Evolutionary conservation across 2,329 filamentous ascomycete genomes (phyloP).

Genomic region (Claviceps digitariae): DNA sequence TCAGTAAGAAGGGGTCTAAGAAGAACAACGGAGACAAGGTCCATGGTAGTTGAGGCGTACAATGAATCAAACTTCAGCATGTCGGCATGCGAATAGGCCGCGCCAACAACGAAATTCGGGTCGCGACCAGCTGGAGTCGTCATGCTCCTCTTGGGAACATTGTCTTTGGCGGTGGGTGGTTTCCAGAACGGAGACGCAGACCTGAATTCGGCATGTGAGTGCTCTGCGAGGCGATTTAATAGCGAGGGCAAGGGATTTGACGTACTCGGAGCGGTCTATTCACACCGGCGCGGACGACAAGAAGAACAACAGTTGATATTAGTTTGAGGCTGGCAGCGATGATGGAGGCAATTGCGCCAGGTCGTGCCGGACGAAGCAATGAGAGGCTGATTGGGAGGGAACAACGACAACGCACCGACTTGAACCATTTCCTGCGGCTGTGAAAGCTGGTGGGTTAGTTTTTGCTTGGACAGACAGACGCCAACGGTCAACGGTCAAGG

Average conservation of each 20-base stretch:
- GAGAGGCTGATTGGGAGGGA: neutral
- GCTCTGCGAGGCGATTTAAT: constrained; percentile 13
- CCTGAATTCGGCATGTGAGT: constrained; percentile 30
- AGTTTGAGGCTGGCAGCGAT: neutral
- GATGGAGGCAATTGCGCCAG: neutral
- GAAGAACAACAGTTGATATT: constrained; percentile 7
- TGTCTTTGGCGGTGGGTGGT: constrained; percentile 42
- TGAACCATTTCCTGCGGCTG: constrained; percentile 89
- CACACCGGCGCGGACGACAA: constrained; percentile 5
- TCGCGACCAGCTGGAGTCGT: constrained; percentile 34
- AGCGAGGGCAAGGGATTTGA: constrained; percentile 10
- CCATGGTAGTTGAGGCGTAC: constrained; percentile 32
- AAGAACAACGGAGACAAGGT: neutral
- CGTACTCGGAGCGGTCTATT: constrained; percentile 51
- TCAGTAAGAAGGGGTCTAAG: neutral
- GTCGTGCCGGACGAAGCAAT: neutral
- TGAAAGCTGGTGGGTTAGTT: constrained; percentile 20
- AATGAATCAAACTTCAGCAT: constrained; percentile 76
- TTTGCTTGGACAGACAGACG: neutral
- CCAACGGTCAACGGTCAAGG: neutral
- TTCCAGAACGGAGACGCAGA: constrained; percentile 82
- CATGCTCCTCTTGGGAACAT: constrained; percentile 35
- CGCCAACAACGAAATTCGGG: constrained; percentile 69
- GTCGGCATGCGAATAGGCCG: constrained; percentile 92
- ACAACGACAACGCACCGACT: constrained; percentile 58